Percentiles rank a stretch among this genome's conserved stretches.
phyloP scores from a whole-genome alignment of 2,329 filamentous ascomycete genomes.

The Coniella lustricola region DNA sequence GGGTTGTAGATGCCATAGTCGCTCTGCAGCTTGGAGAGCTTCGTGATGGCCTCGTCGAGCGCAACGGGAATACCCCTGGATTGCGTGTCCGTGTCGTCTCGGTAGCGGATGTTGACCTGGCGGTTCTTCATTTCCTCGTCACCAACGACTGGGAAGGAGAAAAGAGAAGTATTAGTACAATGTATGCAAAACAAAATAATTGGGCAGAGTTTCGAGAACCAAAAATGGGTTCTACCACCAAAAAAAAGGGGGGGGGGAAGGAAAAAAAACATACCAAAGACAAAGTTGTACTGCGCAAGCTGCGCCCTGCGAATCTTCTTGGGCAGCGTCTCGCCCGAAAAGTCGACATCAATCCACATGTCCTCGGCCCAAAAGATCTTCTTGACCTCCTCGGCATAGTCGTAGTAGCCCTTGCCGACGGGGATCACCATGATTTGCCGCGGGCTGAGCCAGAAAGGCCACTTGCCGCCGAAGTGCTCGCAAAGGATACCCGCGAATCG shows the following conservation, averaged over 20 bases:
- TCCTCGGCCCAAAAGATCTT: constrained; percentile 57
- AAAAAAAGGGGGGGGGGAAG: not conserved
- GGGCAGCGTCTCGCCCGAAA: constrained; percentile 72
- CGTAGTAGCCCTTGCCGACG: constrained; percentile 63
- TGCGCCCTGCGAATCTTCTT: constrained; percentile 86
- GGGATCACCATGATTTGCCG: constrained; percentile 74
- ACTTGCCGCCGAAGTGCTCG: constrained; percentile 81
- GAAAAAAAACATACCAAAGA: constrained; percentile 50
- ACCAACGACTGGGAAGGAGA: constrained; percentile 43
- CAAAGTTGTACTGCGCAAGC: constrained; percentile 76
- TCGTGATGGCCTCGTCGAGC: constrained; percentile 49
- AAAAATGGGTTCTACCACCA: no score
- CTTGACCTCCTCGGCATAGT: constrained; percentile 71
- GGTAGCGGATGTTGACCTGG: constrained; percentile 57
- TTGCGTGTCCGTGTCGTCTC: constrained; percentile 56
- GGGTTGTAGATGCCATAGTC: constrained; percentile 36
- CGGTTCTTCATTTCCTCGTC: constrained; percentile 54
- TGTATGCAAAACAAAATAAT: no score
- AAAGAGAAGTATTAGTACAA: no score
- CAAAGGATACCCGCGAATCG: constrained; percentile 66
- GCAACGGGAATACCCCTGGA: constrained; percentile 52
- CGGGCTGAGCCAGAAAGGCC: constrained; percentile 86
- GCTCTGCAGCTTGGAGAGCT: constrained; percentile 44
- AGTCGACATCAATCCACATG: constrained; percentile 65
- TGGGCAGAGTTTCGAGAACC: no score